Evolutionary conservation across 768 basidiomycete genomes (phyloP).

Genomic region (Amanita pseudoporphyria): DNA sequence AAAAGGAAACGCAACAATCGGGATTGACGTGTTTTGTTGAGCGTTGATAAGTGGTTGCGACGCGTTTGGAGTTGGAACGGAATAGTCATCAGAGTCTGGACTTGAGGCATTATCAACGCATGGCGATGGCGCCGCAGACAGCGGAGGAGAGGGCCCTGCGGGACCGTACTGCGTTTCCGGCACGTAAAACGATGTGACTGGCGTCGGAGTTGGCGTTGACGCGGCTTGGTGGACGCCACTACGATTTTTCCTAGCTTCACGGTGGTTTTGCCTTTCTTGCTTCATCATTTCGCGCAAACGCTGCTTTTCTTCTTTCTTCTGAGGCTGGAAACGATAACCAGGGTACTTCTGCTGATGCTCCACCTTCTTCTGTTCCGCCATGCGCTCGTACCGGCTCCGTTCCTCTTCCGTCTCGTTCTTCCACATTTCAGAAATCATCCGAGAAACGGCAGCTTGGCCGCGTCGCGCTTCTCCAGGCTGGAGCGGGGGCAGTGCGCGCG

Average conservation of each 20-base stretch:
- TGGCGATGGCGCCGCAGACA: constrained; percentile 45
- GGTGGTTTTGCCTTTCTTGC: constrained; percentile 27
- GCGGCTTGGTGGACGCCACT: constrained; percentile 11
- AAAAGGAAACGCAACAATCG: constrained; percentile 3
- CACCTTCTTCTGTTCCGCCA: constrained; percentile 42
- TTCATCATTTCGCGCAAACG: constrained; percentile 30
- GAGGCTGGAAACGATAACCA: constrained; percentile 46
- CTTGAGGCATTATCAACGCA: constrained; percentile 1
- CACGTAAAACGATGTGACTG: constrained; percentile 14
- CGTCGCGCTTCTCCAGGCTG: constrained; percentile 23
- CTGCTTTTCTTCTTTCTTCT: constrained; percentile 42
- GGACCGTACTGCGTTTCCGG: constrained; percentile 23
- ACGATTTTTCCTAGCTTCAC: constrained; percentile 15
- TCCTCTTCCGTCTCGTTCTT: constrained; percentile 38
- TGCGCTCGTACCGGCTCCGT: constrained; percentile 40
- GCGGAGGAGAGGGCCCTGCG: constrained; percentile 42
- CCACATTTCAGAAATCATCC: constrained; percentile 57
- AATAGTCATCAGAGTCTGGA: constrained; percentile 1
- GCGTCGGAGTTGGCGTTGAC: constrained; percentile 11
- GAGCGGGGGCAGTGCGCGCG: constrained; percentile 30
- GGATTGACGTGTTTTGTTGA: constrained; percentile 4
- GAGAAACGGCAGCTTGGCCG: constrained; percentile 59
- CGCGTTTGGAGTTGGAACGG: constrained; percentile 6
- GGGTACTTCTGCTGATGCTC: constrained; percentile 45
- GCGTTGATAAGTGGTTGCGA: constrained; percentile 7